Percentiles rank a stretch among this genome's conserved stretches.
These are phyloP conservation scores for Nitzschia palea DNA, from an alignment of 108 stramenopile species.

Conservation along the genomic window DNA sequence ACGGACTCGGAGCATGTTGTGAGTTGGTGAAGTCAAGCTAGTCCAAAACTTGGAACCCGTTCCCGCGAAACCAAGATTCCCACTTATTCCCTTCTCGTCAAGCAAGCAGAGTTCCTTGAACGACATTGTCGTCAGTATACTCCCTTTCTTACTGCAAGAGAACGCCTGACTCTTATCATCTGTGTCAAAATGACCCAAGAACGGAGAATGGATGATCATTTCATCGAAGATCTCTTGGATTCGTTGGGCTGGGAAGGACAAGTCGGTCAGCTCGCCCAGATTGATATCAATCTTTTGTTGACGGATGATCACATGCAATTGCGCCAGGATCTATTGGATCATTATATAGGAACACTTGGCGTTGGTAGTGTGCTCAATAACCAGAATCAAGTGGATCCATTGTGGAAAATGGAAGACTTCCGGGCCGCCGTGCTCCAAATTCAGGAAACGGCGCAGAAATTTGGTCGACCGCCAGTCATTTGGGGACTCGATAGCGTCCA, in stretches of 20 bases:
- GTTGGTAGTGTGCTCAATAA: constrained; percentile 54
- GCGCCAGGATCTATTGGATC: constrained; percentile 18
- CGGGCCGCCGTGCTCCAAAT: constrained; percentile 38
- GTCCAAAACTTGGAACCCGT: too few relatives aligned
- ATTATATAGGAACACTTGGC: constrained; percentile 52
- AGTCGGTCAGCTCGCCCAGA: constrained; percentile 63
- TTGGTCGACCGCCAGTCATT: constrained; percentile 58
- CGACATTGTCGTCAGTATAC: too few relatives aligned
- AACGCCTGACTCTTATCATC: neutral
- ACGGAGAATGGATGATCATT: neutral
- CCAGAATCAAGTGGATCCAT: constrained; percentile 4
- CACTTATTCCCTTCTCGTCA: too few relatives aligned
- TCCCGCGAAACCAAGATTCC: too few relatives aligned
- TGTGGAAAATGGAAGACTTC: constrained; percentile 39
- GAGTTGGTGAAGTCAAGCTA: too few relatives aligned
- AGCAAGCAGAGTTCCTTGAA: too few relatives aligned
- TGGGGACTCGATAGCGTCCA: constrained; percentile 83
- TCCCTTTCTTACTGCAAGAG: neutral
- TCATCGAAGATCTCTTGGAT: constrained; percentile 33
- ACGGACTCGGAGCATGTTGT: too few relatives aligned
- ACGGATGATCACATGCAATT: constrained; percentile 22
- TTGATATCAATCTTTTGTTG: constrained; percentile 49
- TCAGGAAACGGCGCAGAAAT: constrained; percentile 39
- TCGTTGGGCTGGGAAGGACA: constrained; percentile 39
- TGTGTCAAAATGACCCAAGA: neutral